Percentiles rank a stretch among this genome's conserved stretches.
Conservation (phyloP, 192 early-diverging fungal species). For the Ambispora gerdemannii region DNA sequence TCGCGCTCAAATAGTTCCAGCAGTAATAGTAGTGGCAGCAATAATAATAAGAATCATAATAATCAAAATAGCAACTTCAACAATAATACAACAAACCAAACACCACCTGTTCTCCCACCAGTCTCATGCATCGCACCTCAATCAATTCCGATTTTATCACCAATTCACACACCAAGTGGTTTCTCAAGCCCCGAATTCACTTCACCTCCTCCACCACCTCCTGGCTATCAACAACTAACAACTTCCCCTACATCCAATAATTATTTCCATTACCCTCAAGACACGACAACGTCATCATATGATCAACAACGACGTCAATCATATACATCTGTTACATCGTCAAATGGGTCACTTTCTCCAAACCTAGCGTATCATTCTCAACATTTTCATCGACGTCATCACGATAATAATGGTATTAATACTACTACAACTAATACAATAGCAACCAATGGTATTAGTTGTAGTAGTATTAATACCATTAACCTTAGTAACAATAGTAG, state of each 20-base stretch:
- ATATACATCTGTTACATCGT: background rate
- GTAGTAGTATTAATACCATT: too few relatives aligned
- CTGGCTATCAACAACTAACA: background rate
- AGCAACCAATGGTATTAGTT: background rate
- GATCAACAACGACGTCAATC: background rate
- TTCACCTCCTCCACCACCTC: background rate
- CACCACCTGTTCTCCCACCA: slow-evolving; percentile 30
- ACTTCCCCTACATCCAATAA: background rate
- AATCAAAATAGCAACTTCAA: background rate
- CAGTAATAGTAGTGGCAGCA: background rate
- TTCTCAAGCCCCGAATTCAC: too few relatives aligned
- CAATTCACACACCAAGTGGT: too few relatives aligned
- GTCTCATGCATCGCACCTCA: slow-evolving; percentile 29
- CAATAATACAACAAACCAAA: background rate
- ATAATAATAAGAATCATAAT: background rate
- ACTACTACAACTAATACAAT: background rate
- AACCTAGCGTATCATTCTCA: background rate
- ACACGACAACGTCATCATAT: background rate
- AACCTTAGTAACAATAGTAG: background rate
- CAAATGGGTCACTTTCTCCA: background rate
- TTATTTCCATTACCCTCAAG: background rate
- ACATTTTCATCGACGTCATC: background rate
- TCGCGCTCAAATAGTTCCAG: background rate
- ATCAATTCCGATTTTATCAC: background rate
- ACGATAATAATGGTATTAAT: background rate